Evolutionary conservation across 2,329 filamentous ascomycete genomes (phyloP).

Genomic region (Pseudogymnoascus sp.): DNA sequence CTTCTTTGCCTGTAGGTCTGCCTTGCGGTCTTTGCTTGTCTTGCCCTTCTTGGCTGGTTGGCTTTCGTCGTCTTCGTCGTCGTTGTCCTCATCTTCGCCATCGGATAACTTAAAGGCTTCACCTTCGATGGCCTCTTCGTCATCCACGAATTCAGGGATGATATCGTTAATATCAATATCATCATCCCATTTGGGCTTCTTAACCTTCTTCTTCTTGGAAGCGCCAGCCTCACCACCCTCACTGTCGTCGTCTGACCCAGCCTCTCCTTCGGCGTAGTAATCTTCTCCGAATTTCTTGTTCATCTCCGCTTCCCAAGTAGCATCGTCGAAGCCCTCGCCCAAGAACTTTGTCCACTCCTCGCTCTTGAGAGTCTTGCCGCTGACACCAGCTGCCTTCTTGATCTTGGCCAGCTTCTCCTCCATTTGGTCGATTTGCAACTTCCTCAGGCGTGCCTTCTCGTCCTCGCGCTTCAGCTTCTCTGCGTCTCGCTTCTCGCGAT

Average conservation of each 20-base stretch:
- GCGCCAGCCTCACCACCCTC: constrained; percentile 43
- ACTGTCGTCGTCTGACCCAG: constrained; percentile 53
- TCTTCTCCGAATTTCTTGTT: constrained; percentile 75
- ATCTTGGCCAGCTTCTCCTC: constrained; percentile 81
- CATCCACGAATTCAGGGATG: constrained; percentile 74
- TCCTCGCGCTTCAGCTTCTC: constrained; percentile 68
- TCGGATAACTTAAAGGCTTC: constrained; percentile 44
- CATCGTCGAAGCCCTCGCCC: constrained; percentile 80
- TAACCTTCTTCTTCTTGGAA: constrained; percentile 45
- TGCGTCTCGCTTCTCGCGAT: constrained; percentile 67
- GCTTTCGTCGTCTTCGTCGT: constrained; percentile 36
- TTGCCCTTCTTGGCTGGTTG: constrained; percentile 46
- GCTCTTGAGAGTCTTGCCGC: constrained; percentile 55
- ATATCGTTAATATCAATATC: constrained; percentile 96
- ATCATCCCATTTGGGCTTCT: constrained; percentile 90
- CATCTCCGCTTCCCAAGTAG: constrained; percentile 89
- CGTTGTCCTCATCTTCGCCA: constrained; percentile 28
- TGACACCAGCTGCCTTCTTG: constrained; percentile 76
- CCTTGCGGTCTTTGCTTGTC: constrained; percentile 51
- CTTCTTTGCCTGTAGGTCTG: constrained; percentile 49
- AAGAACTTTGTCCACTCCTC: constrained; percentile 80
- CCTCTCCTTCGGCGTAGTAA: constrained; percentile 70
- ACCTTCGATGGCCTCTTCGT: constrained; percentile 33
- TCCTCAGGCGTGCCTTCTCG: constrained; percentile 75
- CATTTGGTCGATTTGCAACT: constrained; percentile 83